These are phyloP conservation scores for Nothophoma quercina DNA, from an alignment of 2,329 filamentous ascomycete genomes.

Conservation along the genomic window DNA sequence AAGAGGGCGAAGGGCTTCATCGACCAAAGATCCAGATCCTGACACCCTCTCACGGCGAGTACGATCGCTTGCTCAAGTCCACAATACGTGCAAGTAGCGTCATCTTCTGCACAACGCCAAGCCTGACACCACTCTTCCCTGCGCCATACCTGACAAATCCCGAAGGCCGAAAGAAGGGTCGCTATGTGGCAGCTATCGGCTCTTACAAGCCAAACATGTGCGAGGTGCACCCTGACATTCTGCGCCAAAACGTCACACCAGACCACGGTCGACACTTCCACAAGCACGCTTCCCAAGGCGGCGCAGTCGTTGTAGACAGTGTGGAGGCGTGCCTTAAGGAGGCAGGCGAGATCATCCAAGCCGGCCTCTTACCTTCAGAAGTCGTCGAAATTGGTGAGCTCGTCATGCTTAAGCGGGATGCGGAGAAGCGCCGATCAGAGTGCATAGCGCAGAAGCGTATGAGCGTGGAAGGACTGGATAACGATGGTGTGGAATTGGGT, in stretches of 20 bases:
- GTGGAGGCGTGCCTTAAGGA: slow-evolving; percentile 81
- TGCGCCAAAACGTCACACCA: slow-evolving; percentile 68
- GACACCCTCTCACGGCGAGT: slow-evolving; percentile 76
- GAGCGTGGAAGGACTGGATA: slow-evolving; percentile 58
- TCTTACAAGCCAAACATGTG: slow-evolving; percentile 77
- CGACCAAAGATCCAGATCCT: slow-evolving; percentile 70
- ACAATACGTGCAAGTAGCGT: slow-evolving; percentile 77
- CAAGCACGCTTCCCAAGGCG: slow-evolving; percentile 66
- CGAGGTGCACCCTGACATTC: slow-evolving; percentile 79
- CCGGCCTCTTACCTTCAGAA: slow-evolving; percentile 74
- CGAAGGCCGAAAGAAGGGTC: slow-evolving; percentile 73
- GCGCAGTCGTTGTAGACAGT: slow-evolving; percentile 70
- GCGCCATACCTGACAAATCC: slow-evolving; percentile 73
- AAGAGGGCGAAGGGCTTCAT: slow-evolving; percentile 26
- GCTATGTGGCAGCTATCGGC: slow-evolving; percentile 76
- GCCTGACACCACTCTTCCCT: slow-evolving; percentile 77
- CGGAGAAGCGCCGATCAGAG: slow-evolving; percentile 47
- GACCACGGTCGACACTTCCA: slow-evolving; percentile 69
- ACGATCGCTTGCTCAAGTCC: slow-evolving; percentile 71
- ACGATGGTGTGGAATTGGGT: slow-evolving; percentile 76
- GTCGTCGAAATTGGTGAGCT: slow-evolving; percentile 90
- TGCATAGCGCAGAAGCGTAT: slow-evolving; percentile 42
- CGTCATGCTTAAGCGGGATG: slow-evolving; percentile 67
- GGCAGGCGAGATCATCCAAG: slow-evolving; percentile 85
- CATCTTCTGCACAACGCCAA: slow-evolving; percentile 89